These are phyloP conservation scores for Scopulariopsis brevicaulis DNA, from an alignment of 2,329 filamentous ascomycete species.

Conservation along the genomic window DNA sequence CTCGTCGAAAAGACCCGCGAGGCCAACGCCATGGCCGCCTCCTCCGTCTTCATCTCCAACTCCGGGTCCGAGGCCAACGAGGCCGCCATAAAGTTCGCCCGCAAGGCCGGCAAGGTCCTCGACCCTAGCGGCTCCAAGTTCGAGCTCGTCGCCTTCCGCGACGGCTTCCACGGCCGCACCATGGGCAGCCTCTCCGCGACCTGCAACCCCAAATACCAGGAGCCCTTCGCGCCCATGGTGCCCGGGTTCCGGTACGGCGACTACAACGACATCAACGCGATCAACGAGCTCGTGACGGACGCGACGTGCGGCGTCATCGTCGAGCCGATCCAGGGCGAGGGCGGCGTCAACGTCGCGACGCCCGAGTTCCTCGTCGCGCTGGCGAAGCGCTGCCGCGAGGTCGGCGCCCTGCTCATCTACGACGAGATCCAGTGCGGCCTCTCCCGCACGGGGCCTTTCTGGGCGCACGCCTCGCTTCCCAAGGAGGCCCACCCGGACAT, in stretches of 20 bases:
- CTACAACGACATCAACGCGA: constrained; percentile 65
- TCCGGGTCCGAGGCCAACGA: constrained; percentile 96
- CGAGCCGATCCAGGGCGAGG: constrained; percentile 96
- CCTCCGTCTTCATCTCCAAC: constrained; percentile 86
- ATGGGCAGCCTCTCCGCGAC: constrained; percentile 95
- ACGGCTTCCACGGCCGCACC: constrained; percentile 91
- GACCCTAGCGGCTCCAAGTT: constrained; percentile 63
- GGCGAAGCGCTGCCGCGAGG: constrained; percentile 72
- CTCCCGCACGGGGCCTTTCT: constrained; percentile 74
- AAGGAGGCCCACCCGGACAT: constrained; percentile 83
- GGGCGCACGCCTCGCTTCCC: constrained; percentile 73
- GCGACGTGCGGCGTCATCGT: constrained; percentile 90
- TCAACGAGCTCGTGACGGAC: constrained; percentile 66
- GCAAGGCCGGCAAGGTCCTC: constrained; percentile 73
- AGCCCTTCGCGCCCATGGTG: constrained; percentile 89
- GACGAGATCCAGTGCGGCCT: constrained; percentile 98
- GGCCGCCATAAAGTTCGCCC: constrained; percentile 91
- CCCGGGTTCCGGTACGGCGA: constrained; percentile 82
- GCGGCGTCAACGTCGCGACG: constrained; percentile 75
- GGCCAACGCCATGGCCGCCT: constrained; percentile 71
- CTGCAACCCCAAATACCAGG: constrained; percentile 95
- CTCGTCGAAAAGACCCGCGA: constrained; percentile 72
- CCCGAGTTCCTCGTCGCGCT: constrained; percentile 76
- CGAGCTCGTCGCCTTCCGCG: constrained; percentile 82
- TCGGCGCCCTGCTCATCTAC: constrained; percentile 82